These are phyloP conservation scores for Malus hybrid DNA, from an alignment of 331 rosid genomes.

Conservation along the genomic window DNA sequence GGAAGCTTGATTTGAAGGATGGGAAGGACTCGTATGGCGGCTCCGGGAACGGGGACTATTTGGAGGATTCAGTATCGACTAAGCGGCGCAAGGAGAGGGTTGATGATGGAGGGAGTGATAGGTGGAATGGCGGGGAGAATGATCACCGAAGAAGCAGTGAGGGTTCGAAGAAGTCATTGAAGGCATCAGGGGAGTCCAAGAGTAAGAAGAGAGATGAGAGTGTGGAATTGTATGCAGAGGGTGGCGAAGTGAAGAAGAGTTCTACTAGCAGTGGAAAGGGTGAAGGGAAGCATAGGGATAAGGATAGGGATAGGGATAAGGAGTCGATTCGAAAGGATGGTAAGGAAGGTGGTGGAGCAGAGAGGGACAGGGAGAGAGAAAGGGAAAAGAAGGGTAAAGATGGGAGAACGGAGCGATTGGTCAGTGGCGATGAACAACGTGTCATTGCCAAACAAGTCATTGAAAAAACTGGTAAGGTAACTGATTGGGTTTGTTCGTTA, in stretches of 20 bases:
- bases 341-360: constrained; percentile 39
- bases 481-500: constrained; percentile 23
- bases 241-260: constrained; percentile 64
- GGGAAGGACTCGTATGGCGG: constrained; percentile 33
- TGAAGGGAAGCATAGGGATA: constrained; percentile 71
- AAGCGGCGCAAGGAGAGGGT: constrained; percentile 80
- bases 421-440: constrained; percentile 56
- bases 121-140: constrained; percentile 95
- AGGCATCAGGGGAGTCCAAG: constrained; percentile 57
- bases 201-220: constrained; percentile 68
- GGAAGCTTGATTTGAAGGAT: constrained; percentile 60
- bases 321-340: constrained; percentile 75
- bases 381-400: constrained; percentile 73
- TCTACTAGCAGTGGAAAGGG: constrained; percentile 41
- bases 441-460: constrained; percentile 37
- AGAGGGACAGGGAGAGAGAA: constrained; percentile 39
- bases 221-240: constrained; percentile 60
- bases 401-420: constrained; percentile 52
- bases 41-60: constrained; percentile 56
- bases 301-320: constrained; percentile 38
- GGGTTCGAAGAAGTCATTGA: constrained; percentile 54
- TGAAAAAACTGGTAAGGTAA: constrained; percentile 86
- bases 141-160: constrained; percentile 37
- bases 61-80: constrained; percentile 58
- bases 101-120: constrained; percentile 51